Percentiles rank a stretch among this genome's conserved stretches.
phyloP scores from a whole-genome alignment of 2,329 filamentous ascomycete species.

The Trichophaea hybrida region DNA sequence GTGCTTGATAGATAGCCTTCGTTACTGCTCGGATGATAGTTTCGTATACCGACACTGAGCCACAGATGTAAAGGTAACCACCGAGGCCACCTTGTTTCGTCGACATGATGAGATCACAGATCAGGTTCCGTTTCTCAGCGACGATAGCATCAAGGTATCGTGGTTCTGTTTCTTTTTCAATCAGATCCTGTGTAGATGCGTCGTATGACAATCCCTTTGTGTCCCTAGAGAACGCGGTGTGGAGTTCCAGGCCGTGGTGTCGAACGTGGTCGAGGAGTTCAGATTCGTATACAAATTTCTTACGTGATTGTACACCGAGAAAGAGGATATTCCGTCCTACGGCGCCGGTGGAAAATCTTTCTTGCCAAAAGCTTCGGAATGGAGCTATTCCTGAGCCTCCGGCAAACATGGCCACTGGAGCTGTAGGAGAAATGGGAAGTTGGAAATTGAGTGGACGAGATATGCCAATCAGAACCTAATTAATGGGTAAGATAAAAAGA shows the following conservation, averaged over 20 bases:
- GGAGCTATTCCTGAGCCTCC: slow-evolving; percentile 42
- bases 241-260: slow-evolving; percentile 39
- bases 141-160: slow-evolving; percentile 42
- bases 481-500: background rate
- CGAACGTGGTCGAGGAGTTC: slow-evolving; percentile 37
- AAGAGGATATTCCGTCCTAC: slow-evolving; percentile 39
- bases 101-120: slow-evolving; percentile 43
- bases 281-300: slow-evolving; percentile 40
- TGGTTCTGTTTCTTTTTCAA: slow-evolving; percentile 38
- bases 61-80: slow-evolving; percentile 39
- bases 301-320: slow-evolving; percentile 40
- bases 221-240: slow-evolving; percentile 42
- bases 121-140: slow-evolving; percentile 37
- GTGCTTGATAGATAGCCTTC: slow-evolving; percentile 42
- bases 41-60: slow-evolving; percentile 39
- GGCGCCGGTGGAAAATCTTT: slow-evolving; percentile 31
- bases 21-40: slow-evolving; percentile 43
- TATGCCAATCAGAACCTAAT: slow-evolving; percentile 38
- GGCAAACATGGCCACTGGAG: slow-evolving; percentile 41
- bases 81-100: slow-evolving; percentile 42
- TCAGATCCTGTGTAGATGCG: slow-evolving; percentile 32
- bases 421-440: slow-evolving; percentile 38
- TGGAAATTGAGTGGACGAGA: slow-evolving; percentile 41
- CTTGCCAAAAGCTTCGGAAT: slow-evolving; percentile 42
- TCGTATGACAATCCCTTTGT: slow-evolving; percentile 37